Evolutionary conservation across 2,329 filamentous ascomycete species (phyloP).

Genomic region (Delphinella strobiligena): DNA sequence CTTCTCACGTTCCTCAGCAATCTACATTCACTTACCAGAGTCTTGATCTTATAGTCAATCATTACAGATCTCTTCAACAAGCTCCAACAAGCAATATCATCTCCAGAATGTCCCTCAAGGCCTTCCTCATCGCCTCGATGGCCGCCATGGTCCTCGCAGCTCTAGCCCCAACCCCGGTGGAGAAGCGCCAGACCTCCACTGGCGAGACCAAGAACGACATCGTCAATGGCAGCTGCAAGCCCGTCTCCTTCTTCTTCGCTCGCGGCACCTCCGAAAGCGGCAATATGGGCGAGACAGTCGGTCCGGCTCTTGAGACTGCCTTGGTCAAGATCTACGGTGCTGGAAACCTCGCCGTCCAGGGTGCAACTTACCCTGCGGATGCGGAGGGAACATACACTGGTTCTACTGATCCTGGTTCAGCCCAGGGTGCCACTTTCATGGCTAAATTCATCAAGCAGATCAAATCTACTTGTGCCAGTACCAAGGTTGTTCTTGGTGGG

Average conservation of each 20-base stretch:
- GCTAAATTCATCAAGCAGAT: conserved; percentile 8
- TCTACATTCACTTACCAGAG: no score
- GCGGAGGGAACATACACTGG: conserved; percentile 7
- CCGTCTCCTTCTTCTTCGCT: conserved; percentile 42
- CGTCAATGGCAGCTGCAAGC: conserved; percentile 23
- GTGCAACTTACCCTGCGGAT: conserved; percentile 11
- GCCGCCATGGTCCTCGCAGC: neutral
- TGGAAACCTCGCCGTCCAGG: conserved; percentile 11
- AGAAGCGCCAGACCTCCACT: neutral
- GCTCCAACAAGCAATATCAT: neutral
- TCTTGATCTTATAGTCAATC: no score
- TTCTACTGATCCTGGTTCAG: conserved; percentile 4
- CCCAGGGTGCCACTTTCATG: conserved; percentile 9
- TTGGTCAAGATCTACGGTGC: conserved; percentile 9
- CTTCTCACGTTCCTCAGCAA: no score
- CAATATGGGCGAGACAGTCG: conserved; percentile 28
- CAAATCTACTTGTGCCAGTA: conserved; percentile 10
- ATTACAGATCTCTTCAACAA: no score
- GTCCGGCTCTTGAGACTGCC: conserved; percentile 10
- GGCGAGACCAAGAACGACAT: conserved; percentile 11
- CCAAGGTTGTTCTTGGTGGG: conserved; percentile 12
- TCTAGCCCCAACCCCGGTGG: neutral
- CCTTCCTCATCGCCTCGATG: neutral
- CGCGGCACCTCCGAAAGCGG: conserved; percentile 41
- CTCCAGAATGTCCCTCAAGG: neutral